Evolutionary conservation across 2,329 filamentous ascomycete species (phyloP).

Genomic region (Phaeomoniella chlamydospora): DNA sequence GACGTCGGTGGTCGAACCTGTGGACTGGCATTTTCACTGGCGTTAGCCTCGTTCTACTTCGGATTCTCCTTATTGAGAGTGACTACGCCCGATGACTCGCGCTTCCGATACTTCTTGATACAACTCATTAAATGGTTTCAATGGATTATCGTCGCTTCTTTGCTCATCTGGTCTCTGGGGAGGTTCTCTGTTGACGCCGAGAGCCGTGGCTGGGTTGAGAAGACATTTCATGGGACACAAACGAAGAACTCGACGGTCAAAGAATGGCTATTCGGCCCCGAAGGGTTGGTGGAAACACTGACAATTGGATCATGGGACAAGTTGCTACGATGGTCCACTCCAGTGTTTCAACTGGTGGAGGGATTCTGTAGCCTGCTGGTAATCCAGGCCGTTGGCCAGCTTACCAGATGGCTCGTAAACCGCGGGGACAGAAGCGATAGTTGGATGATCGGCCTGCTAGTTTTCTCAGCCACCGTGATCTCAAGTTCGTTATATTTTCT

Average conservation of each 20-base stretch:
- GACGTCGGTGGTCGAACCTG: constrained; percentile 93
- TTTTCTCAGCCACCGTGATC: constrained; percentile 79
- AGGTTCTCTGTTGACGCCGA: constrained; percentile 88
- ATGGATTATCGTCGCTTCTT: constrained; percentile 69
- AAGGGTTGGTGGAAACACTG: constrained; percentile 65
- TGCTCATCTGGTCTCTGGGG: constrained; percentile 91
- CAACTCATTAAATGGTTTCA: constrained; percentile 60
- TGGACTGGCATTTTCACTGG: constrained; percentile 83
- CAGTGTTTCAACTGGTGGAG: constrained; percentile 85
- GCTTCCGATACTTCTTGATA: constrained; percentile 57
- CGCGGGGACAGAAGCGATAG: constrained; percentile 74
- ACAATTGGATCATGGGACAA: constrained; percentile 83
- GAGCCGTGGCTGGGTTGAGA: constrained; percentile 63
- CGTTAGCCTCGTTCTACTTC: constrained; percentile 82
- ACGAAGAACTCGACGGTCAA: constrained; percentile 50
- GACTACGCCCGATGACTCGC: constrained; percentile 63
- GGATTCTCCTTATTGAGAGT: constrained; percentile 70
- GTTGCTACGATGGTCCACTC: constrained; percentile 75
- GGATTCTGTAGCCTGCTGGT: constrained; percentile 94
- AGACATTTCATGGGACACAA: constrained; percentile 56
- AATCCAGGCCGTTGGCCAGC: constrained; percentile 87
- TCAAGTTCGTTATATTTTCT: constrained; percentile 92
- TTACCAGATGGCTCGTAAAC: constrained; percentile 91
- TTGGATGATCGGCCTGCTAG: constrained; percentile 87
- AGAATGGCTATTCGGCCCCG: constrained; percentile 80